These are phyloP conservation scores for Cyphellophora europaea DNA, from an alignment of 2,329 filamentous ascomycete genomes.

Conservation along the genomic window DNA sequence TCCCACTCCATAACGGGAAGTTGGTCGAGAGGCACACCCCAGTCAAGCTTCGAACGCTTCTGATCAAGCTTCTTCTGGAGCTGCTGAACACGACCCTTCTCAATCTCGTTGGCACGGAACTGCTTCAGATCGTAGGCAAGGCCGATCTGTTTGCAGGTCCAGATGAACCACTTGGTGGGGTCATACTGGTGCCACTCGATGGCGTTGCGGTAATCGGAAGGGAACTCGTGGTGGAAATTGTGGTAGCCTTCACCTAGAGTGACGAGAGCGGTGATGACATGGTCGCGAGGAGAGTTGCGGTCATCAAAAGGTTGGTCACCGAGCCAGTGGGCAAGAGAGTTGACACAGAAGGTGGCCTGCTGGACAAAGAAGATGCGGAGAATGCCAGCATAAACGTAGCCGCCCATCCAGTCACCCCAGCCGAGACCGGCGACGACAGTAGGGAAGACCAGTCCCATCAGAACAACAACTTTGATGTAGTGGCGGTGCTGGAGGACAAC, in stretches of 20 bases:
- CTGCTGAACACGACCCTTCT: slow-evolving; percentile 84
- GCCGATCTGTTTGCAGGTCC: slow-evolving; percentile 72
- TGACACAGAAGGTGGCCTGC: slow-evolving; percentile 89
- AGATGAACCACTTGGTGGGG: slow-evolving; percentile 85
- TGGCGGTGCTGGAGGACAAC: slow-evolving; percentile 83
- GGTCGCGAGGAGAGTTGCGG: slow-evolving; percentile 82
- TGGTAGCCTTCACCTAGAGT: slow-evolving; percentile 86
- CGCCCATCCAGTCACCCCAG: slow-evolving; percentile 74
- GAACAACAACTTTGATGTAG: slow-evolving; percentile 70
- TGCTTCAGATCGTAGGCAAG: slow-evolving; percentile 82
- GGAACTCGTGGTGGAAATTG: slow-evolving; percentile 95
- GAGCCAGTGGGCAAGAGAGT: slow-evolving; percentile 83
- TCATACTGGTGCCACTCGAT: slow-evolving; percentile 89
- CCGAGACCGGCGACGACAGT: slow-evolving; percentile 64
- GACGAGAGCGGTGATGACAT: slow-evolving; percentile 74
- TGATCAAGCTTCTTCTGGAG: slow-evolving; percentile 88
- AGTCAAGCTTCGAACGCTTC: slow-evolving; percentile 72
- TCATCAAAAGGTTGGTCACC: slow-evolving; percentile 89
- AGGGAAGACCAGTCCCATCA: slow-evolving; percentile 70
- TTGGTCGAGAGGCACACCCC: slow-evolving; percentile 77
- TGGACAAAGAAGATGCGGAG: slow-evolving; percentile 83
- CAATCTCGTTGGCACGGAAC: slow-evolving; percentile 85
- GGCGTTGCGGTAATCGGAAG: slow-evolving; percentile 85
- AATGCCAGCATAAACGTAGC: slow-evolving; percentile 77
- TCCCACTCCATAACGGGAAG: slow-evolving; percentile 82